These are phyloP conservation scores for Volvox carteri DNA, from an alignment of 163 green algal genomes.

Conservation along the genomic window DNA sequence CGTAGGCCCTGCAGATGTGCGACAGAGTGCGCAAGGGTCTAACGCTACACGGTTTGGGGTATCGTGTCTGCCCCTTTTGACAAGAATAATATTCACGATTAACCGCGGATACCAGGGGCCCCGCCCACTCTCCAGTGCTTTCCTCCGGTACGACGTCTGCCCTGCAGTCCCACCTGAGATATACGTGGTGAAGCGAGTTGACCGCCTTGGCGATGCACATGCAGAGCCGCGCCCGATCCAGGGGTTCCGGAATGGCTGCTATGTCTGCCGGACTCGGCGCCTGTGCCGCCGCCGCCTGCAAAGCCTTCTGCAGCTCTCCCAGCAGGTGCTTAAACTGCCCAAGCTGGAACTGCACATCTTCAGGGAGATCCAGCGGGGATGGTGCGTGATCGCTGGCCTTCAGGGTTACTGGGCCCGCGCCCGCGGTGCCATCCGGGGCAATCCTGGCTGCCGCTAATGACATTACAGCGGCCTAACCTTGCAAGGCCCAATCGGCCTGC, in stretches of 20 bases:
- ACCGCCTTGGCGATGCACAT: constrained; percentile 27
- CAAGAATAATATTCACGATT: too few species aligned
- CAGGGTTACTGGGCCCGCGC: neutral
- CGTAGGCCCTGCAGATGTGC: constrained; percentile 17
- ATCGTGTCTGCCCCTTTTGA: too few species aligned
- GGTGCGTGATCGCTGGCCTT: neutral
- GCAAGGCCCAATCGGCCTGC: too few species aligned
- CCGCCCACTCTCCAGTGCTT: too few species aligned
- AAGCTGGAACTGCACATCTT: constrained; percentile 32
- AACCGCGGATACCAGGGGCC: too few species aligned
- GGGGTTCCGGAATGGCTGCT: neutral
- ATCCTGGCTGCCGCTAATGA: neutral
- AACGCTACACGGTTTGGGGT: too few species aligned
- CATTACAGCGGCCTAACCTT: too few species aligned
- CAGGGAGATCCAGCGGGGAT: constrained; percentile 27
- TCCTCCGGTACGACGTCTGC: too few species aligned
- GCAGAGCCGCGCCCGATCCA: constrained; percentile 39
- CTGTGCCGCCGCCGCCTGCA: neutral
- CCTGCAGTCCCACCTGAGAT: constrained; percentile 21
- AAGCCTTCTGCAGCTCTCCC: neutral
- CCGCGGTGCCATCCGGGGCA: neutral
- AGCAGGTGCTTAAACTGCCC: constrained; percentile 4
- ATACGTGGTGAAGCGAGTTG: constrained; percentile 43
- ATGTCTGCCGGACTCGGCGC: constrained; percentile 14
- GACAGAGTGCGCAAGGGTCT: neutral